Base-by-base conservation (phyloP, 805 yeast species). In the Candida jianshihensis region DNA sequence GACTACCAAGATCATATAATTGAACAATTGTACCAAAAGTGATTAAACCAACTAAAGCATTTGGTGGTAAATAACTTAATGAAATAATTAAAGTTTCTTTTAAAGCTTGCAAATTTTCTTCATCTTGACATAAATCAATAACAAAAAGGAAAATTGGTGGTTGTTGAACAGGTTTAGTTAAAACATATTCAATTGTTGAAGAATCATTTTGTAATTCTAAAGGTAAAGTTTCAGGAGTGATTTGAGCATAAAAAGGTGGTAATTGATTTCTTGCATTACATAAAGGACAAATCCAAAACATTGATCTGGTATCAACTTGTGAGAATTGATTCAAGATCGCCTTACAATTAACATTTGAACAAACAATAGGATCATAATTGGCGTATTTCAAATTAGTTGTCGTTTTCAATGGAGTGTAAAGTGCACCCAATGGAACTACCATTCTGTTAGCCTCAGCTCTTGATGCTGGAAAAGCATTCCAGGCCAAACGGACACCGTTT, bases 401-500 rank as follows among this genome's bases (percentile, higher is more conserved):
- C 39, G 75, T 76, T 52, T 86, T 78, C 49, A 92, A 71, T 8
- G 99, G 99, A n/a, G 97, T 89, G 68, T 88, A 92, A 43, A 92
- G 65, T 38, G 96, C 81, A 29, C 97, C 95, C 26, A 92, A 80
- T 11, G 99, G 98, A 22, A 92, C 89, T 15, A 90, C 94, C 53
- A 88, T 82, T 48, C 92, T 82, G 51, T 81, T 80, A 15, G 96
- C 92, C 60, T 92, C 97, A 29, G 78, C 75, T 48, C 88, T 78
- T 26, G 96, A 81, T 29, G 84, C 78, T 20, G 99, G 98, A 52
- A 90, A 80, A 29, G 85, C 81, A 53, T 79, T 81, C 88, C 92
- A 84, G 6, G 89, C 69, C 54, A 79, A 69, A 49, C 92, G 72
- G 28, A 81, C 73, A 33, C 92, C 92, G 47, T 82, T 81, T 36